Conservation (phyloP, 768 basidiomycete species). For the Hydnomerulius pinastri region DNA sequence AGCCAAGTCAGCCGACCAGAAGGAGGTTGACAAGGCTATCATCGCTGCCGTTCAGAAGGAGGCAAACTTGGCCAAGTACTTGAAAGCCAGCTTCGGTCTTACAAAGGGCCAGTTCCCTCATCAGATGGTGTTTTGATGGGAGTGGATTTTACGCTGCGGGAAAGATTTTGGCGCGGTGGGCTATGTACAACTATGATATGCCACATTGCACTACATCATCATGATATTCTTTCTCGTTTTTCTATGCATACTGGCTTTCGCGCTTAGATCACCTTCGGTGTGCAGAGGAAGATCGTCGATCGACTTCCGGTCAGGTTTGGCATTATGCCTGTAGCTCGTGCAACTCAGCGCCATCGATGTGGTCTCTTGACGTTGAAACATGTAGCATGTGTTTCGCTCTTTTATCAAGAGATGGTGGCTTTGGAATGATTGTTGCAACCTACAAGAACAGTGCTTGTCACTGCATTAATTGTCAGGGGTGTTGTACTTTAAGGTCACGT, state of each 20-base stretch:
- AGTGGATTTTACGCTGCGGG: slow-evolving; percentile 12
- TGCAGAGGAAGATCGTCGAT: neutral
- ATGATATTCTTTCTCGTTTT: slow-evolving; percentile 13
- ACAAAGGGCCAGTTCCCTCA: slow-evolving; percentile 98
- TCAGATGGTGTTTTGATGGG: slow-evolving; percentile 80
- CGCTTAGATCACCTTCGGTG: neutral
- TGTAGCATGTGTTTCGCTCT: too few species aligned
- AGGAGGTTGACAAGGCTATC: slow-evolving; percentile 78
- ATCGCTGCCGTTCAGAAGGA: slow-evolving; percentile 87
- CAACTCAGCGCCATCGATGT: too few species aligned
- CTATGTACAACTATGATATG: slow-evolving; percentile 29
- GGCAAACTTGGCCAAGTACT: slow-evolving; percentile 89
- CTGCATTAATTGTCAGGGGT: too few species aligned
- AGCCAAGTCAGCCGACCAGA: slow-evolving; percentile 89
- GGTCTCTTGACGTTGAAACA: too few species aligned
- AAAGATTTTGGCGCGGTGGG: slow-evolving; percentile 18
- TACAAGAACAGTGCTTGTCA: too few species aligned
- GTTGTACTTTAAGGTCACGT: too few species aligned
- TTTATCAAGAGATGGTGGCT: too few species aligned
- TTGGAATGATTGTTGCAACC: too few species aligned
- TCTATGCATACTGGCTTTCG: slow-evolving; percentile 13
- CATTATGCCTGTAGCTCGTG: too few species aligned
- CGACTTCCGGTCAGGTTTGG: too few species aligned
- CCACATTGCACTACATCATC: slow-evolving; percentile 19
- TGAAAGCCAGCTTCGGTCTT: slow-evolving; percentile 89